Base-by-base conservation (phyloP, 2,329 filamentous ascomycete genomes). In the Cadophora gregata region DNA sequence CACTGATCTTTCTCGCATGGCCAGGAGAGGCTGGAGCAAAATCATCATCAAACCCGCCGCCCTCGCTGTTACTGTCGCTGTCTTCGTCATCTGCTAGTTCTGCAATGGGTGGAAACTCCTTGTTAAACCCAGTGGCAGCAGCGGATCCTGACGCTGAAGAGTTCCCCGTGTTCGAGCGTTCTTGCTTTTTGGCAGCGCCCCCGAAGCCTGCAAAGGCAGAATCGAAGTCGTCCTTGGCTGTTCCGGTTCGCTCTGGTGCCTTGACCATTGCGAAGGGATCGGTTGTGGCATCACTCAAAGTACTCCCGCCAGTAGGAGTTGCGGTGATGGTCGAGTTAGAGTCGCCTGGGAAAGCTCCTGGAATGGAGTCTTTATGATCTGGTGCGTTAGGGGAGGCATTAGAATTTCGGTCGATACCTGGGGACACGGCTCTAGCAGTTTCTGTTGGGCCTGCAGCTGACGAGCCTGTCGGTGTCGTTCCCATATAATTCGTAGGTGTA, bases 81-180 rank as follows among this genome's bases (percentile, higher is more conserved):
- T 96, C 90, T 27, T 95, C 92, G 65, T 94, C 91, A 33, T 88
- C 85, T 69, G 92, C 90, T 66, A 97, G 81, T 77, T 95, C 93
- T n/a, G 90, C 89, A 67, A 98, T 97, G 0, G 95, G 96, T 36
- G 96, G 96, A 76, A 98, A 98, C 77, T 98, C 96, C 25, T 88
- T 85, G 75, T 89, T 85, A 73, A 92, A 91, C 50, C 78, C 80
- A 63, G 79, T 82, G 2, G 85, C 77, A 24, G 81, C 81, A 1
- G 80, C 75, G 68, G 84, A 84, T 45, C 78, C 76, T n/a, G 78
- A 75, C 16, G 73, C 71, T 50, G 76, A 70, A 38, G 78, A 74
- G 21, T 71, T 78, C 7, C 70, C 73, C 56, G 75, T 83, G 62
- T 81, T 81, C 68, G 82, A 83, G 59, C 77, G 79, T 73, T 85